phyloP scores from a whole-genome alignment of 352 stramenopile genomes.

The Blastocystis sp. region DNA sequence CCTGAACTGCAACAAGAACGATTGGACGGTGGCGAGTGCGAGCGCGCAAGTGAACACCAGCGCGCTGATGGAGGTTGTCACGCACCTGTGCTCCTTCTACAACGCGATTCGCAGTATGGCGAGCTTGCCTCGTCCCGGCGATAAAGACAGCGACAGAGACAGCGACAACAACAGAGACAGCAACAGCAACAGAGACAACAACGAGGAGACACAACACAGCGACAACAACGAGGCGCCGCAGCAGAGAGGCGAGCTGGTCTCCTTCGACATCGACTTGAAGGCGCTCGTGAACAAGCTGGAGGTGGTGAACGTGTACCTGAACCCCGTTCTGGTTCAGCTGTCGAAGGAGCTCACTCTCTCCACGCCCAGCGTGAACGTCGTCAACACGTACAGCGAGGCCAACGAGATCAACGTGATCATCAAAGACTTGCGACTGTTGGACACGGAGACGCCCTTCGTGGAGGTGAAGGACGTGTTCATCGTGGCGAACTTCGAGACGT shows the following conservation, averaged over 20 bases:
- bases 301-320: background rate
- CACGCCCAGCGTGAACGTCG: background rate
- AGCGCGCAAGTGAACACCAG: background rate
- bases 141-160: no score
- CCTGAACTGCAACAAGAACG: background rate
- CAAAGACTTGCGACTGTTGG: background rate
- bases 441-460: background rate
- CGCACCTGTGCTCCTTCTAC: background rate
- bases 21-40: background rate
- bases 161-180: no score
- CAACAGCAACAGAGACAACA: background rate
- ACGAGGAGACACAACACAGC: background rate
- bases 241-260: background rate
- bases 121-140: no score
- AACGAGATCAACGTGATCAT: background rate
- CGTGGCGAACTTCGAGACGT: conserved; percentile 7
- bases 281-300: background rate
- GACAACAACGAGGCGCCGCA: no score
- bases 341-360: background rate
- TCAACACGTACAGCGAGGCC: background rate
- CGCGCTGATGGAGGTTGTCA: background rate
- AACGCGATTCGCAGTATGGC: no score
- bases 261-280: background rate
- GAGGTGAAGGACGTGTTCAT: background rate
- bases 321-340: background rate